Evolutionary conservation across 257 asterid species (phyloP), one percentile per base, ranked within the genome.

Genomic region (Ilex aquifolium): DNA sequence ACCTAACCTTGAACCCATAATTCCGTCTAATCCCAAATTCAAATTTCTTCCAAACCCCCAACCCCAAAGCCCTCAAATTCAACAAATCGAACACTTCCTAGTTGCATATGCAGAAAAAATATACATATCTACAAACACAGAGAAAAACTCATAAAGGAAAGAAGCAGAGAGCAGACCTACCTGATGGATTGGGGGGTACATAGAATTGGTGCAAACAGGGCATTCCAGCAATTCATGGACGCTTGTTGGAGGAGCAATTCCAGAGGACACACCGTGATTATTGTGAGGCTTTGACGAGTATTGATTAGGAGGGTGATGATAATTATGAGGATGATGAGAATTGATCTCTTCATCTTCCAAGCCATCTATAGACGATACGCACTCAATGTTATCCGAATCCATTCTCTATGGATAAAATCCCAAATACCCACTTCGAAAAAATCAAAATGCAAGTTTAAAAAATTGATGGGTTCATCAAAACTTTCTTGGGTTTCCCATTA

Each of bases 111-210:
- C 42, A 36, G 7, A 36, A 36, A 36, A 36, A 36, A 36, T 21
- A 36, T 2, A 36, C 8, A 4, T 36, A 36, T 36, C 42, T 36
- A 36, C 5, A 36, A 36, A 8, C 42, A 21, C 27, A 21, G 27
- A 0, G 13, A 58, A 32, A 29, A 12, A 61, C 11, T 13, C n/a
- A 13, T 5, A 50, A 48, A 31, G 8, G 11, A 67, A 10, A 27
- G 42, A 39, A 15, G 17, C 36, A 13, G 53, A 65, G 69, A 53
- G 63, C 54, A 69, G 27, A 14, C 55, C 56, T 55, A 88, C 96
- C 96, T 88, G 96, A 74, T 88, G 95, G 59, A 88, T 88, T 36
- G 96, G 96, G 4, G 96, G 96, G 72, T 86, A 88, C 96, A 88
- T 88, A 61, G 96, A 88, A 73, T 88, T 88, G 62, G 91, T 88